phyloP scores from a whole-genome alignment of 192 early-diverging fungal species.

The Backusella luteola region DNA sequence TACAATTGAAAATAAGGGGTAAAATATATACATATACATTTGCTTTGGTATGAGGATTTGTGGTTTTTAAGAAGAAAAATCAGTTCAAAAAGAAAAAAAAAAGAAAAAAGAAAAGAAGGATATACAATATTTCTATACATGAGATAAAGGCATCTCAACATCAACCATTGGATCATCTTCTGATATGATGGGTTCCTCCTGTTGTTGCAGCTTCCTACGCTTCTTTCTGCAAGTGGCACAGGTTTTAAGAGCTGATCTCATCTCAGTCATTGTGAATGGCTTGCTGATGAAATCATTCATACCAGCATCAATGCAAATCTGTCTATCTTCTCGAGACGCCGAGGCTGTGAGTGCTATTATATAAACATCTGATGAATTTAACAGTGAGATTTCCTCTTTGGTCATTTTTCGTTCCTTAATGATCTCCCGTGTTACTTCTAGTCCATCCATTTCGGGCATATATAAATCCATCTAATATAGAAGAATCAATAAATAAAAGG shows the following conservation, averaged over 20 bases:
- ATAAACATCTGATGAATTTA: slow-evolving; percentile 39
- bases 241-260: slow-evolving; percentile 38
- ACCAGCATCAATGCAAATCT: slow-evolving; percentile 52
- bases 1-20: neutral
- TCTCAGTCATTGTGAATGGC: slow-evolving; percentile 47
- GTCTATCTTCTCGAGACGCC: slow-evolving; percentile 44
- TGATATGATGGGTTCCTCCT: neutral
- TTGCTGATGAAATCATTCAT: slow-evolving; percentile 57
- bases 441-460: slow-evolving; percentile 42
- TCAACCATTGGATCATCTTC: slow-evolving; percentile 25
- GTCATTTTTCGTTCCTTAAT: slow-evolving; percentile 11
- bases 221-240: slow-evolving; percentile 20
- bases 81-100: neutral
- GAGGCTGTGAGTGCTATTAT: slow-evolving; percentile 57
- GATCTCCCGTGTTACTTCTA: slow-evolving; percentile 36
- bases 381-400: neutral
- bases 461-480: slow-evolving; percentile 37
- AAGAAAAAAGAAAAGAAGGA: neutral
- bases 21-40: neutral
- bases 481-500: neutral
- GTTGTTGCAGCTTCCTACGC: neutral
- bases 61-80: neutral
- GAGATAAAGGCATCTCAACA: slow-evolving; percentile 9
- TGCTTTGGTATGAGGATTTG: neutral
- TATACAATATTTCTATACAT: neutral